These are phyloP conservation scores for Globisporangium nodosum DNA, from an alignment of 352 stramenopile genomes.

Conservation along the genomic window DNA sequence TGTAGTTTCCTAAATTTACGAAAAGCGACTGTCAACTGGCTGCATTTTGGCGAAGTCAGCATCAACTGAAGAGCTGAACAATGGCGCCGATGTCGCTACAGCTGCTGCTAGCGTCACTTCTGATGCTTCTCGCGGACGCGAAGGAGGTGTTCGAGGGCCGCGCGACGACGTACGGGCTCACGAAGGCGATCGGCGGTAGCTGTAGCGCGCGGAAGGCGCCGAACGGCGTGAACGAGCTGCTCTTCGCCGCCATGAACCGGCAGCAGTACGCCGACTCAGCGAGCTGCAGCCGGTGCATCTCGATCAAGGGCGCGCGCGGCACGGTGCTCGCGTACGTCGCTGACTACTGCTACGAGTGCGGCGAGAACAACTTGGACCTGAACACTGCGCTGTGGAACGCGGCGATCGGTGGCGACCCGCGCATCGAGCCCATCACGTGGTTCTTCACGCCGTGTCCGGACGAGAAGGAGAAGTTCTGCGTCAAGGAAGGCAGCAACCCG, in stretches of 20 bases:
- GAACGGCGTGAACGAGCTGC: constrained; percentile 30
- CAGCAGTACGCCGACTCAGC: constrained; percentile 52
- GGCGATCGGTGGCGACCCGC: constrained; percentile 44
- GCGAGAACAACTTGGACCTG: constrained; percentile 55
- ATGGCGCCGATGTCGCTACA: neutral
- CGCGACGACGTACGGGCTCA: constrained; percentile 47
- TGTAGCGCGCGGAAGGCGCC: constrained; percentile 44
- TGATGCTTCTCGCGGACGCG: constrained; percentile 2
- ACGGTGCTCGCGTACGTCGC: constrained; percentile 47
- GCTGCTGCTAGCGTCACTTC: neutral
- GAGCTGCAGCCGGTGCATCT: constrained; percentile 52
- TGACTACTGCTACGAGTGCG: constrained; percentile 64
- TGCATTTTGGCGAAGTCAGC: too few species aligned
- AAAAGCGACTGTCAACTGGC: too few species aligned
- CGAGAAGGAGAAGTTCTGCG: constrained; percentile 58
- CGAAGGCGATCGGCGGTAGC: constrained; percentile 35
- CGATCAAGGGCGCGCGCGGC: constrained; percentile 34
- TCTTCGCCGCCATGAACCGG: constrained; percentile 61
- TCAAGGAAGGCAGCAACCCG: constrained; percentile 61
- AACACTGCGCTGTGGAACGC: constrained; percentile 52
- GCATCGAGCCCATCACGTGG: constrained; percentile 50
- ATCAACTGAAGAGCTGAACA: too few species aligned
- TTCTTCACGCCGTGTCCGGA: constrained; percentile 50
- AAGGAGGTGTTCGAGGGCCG: constrained; percentile 36
- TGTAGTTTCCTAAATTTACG: too few species aligned